Conservation (phyloP, 169 alveolate genomes). For the Plasmodium yoelii region DNA sequence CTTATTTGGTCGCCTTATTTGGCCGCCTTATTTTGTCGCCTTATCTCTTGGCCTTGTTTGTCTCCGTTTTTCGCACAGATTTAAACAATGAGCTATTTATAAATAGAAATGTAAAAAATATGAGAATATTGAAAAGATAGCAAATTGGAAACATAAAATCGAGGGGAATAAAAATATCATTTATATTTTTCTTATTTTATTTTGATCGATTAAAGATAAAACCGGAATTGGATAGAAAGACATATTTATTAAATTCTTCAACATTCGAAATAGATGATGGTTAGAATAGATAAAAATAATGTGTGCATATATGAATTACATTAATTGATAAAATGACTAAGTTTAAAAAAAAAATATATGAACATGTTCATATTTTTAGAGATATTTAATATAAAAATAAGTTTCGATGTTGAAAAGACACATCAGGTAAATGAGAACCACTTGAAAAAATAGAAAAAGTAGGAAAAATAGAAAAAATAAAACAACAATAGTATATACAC, state of each 20-base stretch:
- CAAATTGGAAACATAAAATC: neutral
- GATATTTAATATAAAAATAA: conserved; percentile 41
- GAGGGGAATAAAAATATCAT: neutral
- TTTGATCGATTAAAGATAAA: conserved; percentile 13
- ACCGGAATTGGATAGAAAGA: conserved; percentile 43
- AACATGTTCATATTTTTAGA: conserved; percentile 20
- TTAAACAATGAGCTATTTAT: conserved; percentile 41
- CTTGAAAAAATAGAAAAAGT: neutral
- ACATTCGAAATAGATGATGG: conserved; percentile 58
- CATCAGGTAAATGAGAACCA: conserved; percentile 17
- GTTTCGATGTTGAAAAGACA: conserved; percentile 36
- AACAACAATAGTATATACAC: neutral
- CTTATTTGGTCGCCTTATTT: too few species aligned
- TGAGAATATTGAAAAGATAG: neutral
- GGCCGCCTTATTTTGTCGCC: too few species aligned
- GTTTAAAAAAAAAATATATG: neutral
- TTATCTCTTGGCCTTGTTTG: too few species aligned
- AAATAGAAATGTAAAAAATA: conserved; percentile 24
- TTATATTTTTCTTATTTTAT: neutral
- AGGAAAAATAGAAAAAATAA: neutral
- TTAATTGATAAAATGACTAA: neutral
- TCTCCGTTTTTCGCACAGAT: conserved; percentile 11
- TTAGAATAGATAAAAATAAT: conserved; percentile 6
- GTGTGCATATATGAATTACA: neutral
- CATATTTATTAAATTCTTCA: conserved; percentile 45